Conservation (phyloP, 805 yeast genomes). For the Wickerhamomyces queroliae region DNA sequence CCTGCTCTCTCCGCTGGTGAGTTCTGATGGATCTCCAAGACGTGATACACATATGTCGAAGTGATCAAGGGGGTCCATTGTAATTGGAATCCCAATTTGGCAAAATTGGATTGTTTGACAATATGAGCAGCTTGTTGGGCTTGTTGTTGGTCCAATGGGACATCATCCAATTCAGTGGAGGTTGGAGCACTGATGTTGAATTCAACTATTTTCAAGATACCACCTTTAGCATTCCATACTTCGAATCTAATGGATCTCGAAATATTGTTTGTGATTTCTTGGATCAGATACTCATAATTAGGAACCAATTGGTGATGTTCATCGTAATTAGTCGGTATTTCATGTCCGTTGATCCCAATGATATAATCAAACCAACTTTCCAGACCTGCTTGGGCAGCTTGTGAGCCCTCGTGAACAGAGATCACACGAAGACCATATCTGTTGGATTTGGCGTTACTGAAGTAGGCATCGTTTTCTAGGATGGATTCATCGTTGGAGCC, state of each 20-base stretch:
- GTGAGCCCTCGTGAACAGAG: constrained; percentile 38
- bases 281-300: constrained; percentile 36
- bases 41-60: constrained; percentile 84
- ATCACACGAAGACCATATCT: constrained; percentile 55
- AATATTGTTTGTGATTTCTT: constrained; percentile 36
- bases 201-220: constrained; percentile 38
- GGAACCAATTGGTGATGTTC: constrained; percentile 31
- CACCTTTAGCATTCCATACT: constrained; percentile 90
- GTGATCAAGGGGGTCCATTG: constrained; percentile 75
- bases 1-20: constrained; percentile 85
- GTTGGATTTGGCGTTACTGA: constrained; percentile 23
- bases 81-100: constrained; percentile 56
- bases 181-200: constrained; percentile 29
- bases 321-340: constrained; percentile 33
- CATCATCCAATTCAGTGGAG: constrained; percentile 26
- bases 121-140: too few species aligned
- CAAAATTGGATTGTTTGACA: constrained; percentile 32
- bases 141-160: constrained; percentile 13
- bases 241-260: constrained; percentile 43
- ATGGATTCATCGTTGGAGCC: constrained; percentile 21
- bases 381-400: constrained; percentile 47
- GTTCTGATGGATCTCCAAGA: constrained; percentile 62
- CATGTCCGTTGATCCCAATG: constrained; percentile 72
- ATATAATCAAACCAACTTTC: constrained; percentile 89
- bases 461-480: constrained; percentile 19